Conservation (phyloP, 1,139 yeast species). For the Blastobotrys ciferrii region DNA sequence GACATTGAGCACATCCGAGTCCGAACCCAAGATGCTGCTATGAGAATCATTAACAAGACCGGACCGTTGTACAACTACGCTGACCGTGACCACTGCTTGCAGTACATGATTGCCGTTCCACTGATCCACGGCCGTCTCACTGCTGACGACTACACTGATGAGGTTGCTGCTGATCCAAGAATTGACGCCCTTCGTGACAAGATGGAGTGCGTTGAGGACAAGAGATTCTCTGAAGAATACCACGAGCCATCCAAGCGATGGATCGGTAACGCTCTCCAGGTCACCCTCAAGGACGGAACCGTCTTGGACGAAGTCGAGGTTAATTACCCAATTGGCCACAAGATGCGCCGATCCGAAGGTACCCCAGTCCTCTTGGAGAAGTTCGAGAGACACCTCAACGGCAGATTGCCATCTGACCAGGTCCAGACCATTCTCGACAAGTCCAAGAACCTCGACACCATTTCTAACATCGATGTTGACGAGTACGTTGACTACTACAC, state of each 20-base stretch:
- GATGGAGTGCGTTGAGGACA: constrained; percentile 54
- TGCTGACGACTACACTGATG: constrained; percentile 56
- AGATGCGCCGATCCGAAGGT: constrained; percentile 56
- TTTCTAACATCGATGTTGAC: constrained; percentile 48
- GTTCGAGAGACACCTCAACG: constrained; percentile 50
- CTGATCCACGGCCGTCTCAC: constrained; percentile 53
- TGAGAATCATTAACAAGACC: constrained; percentile 55
- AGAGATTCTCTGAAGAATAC: constrained; percentile 49
- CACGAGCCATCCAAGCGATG: constrained; percentile 56
- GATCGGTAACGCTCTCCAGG: constrained; percentile 53
- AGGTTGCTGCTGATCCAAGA: constrained; percentile 50
- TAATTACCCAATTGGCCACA: constrained; percentile 59
- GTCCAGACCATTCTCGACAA: constrained; percentile 42
- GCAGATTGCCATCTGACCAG: constrained; percentile 43
- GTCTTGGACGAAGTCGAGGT: constrained; percentile 51
- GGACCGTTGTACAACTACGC: constrained; percentile 62
- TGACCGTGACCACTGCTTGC: constrained; percentile 62
- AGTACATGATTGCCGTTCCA: constrained; percentile 59
- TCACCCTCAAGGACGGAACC: constrained; percentile 55
- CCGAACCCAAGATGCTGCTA: constrained; percentile 59
- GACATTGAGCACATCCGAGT: constrained; percentile 51
- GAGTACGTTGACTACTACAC: constrained; percentile 47
- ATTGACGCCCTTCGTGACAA: constrained; percentile 52
- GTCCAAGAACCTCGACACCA: constrained; percentile 32
- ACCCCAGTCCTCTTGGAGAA: constrained; percentile 52